Conservation (phyloP, 1,284 basidiomycete species). For the Cutaneotrichosporon dermatis region DNA sequence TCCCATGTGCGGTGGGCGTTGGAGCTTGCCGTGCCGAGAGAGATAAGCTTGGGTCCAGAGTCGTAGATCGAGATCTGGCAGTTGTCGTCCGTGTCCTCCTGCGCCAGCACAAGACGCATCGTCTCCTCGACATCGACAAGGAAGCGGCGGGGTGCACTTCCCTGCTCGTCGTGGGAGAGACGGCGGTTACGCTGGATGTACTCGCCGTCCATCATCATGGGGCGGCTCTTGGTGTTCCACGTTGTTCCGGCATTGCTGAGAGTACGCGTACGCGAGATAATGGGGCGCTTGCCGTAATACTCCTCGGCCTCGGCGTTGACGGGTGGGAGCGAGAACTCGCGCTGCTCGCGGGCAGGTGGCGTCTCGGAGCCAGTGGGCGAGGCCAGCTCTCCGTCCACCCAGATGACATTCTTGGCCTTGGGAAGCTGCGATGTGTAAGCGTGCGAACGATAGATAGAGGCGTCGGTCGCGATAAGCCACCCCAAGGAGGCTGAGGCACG, state of each 20-base stretch:
- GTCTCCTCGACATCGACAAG: conserved; percentile 99
- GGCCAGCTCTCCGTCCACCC: conserved; percentile 36
- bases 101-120: conserved; percentile 89
- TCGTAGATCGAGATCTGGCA: conserved; percentile 90
- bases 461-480: background rate
- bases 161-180: conserved; percentile 65
- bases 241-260: conserved; percentile 68
- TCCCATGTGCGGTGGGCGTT: conserved; percentile 98
- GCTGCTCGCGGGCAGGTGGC: conserved; percentile 22
- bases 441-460: background rate
- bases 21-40: conserved; percentile 90
- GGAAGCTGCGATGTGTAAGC: conserved; percentile 28
- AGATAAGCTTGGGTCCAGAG: conserved; percentile 92
- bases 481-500: background rate
- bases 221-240: conserved; percentile 58
- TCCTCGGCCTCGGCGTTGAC: conserved; percentile 66
- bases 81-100: conserved; percentile 96
- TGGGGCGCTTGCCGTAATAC: conserved; percentile 74
- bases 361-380: conserved; percentile 23
- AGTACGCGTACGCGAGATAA: conserved; percentile 71
- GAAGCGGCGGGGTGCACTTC: conserved; percentile 64
- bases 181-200: conserved; percentile 65
- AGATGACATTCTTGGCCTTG: conserved; percentile 40
- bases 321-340: conserved; percentile 42
- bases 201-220: conserved; percentile 68